These are phyloP conservation scores for Globisporangium alternatum DNA, from an alignment of 352 stramenopile genomes.

Conservation along the genomic window DNA sequence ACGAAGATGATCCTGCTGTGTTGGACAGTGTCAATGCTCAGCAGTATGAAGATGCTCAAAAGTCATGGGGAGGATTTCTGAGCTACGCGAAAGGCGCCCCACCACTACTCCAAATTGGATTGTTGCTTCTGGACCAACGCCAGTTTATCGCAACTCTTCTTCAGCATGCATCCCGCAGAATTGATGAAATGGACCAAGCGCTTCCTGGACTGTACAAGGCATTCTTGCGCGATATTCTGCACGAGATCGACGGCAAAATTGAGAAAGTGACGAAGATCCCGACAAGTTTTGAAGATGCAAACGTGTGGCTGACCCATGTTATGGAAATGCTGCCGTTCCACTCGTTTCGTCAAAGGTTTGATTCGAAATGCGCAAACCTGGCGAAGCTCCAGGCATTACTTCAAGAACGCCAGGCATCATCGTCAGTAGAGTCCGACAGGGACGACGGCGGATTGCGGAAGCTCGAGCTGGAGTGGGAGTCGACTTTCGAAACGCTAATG, in stretches of 20 bases:
- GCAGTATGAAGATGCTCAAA: constrained; percentile 40
- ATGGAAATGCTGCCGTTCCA: constrained; percentile 54
- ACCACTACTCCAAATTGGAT: constrained; percentile 42
- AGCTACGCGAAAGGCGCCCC: constrained; percentile 30
- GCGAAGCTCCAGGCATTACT: constrained; percentile 37
- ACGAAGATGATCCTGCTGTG: neutral
- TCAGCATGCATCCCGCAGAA: constrained; percentile 25
- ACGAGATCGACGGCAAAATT: constrained; percentile 49
- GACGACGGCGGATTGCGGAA: constrained; percentile 31
- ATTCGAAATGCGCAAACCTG: constrained; percentile 55
- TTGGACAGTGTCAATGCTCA: constrained; percentile 18
- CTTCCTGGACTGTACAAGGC: constrained; percentile 52
- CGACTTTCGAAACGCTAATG: constrained; percentile 55
- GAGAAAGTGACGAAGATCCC: constrained; percentile 63
- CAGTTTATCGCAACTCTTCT: constrained; percentile 34
- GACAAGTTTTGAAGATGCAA: constrained; percentile 43
- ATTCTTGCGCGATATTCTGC: constrained; percentile 42
- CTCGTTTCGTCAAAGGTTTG: constrained; percentile 43
- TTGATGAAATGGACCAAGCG: constrained; percentile 37
- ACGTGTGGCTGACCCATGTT: constrained; percentile 45
- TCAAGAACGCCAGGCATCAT: constrained; percentile 20
- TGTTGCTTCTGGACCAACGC: constrained; percentile 54
- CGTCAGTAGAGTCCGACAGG: constrained; percentile 3
- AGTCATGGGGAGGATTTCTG: constrained; percentile 35
- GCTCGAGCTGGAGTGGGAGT: constrained; percentile 61